phyloP scores from a whole-genome alignment of 78 protist genomes.

The Ministeria vibrans region DNA sequence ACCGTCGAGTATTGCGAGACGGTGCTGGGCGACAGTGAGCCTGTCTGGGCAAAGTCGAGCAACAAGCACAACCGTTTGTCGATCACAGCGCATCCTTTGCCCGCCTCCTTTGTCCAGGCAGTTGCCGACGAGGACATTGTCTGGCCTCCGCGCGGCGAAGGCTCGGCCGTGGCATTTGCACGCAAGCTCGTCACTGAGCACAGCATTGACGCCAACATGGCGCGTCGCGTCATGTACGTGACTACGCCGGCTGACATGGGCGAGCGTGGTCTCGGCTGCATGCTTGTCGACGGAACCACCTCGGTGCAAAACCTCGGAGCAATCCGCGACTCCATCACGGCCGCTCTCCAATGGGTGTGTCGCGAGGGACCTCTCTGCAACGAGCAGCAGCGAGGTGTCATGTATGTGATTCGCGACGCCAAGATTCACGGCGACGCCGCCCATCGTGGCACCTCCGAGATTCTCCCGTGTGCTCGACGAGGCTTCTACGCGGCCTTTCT shows the following conservation, averaged over 20 bases:
- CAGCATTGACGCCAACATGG: too few relatives aligned
- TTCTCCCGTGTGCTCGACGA: neutral
- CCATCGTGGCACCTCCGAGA: neutral
- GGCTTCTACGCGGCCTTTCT: neutral
- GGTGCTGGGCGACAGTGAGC: conserved; percentile 1
- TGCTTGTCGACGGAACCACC: conserved; percentile 51
- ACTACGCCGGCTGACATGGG: too few relatives aligned
- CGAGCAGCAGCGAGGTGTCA: neutral
- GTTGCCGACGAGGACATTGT: too few relatives aligned
- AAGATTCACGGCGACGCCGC: neutral
- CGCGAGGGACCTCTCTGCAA: neutral
- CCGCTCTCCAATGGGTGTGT: neutral
- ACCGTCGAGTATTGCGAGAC: conserved; percentile 50
- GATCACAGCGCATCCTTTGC: conserved; percentile 50
- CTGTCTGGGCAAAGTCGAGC: conserved; percentile 33
- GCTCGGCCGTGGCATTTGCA: too few relatives aligned
- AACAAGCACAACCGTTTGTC: conserved; percentile 68
- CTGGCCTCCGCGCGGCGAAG: conserved; percentile 74
- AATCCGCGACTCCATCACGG: neutral
- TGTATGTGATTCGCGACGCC: neutral
- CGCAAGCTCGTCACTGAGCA: too few relatives aligned
- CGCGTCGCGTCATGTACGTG: too few relatives aligned
- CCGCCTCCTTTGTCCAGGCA: too few relatives aligned
- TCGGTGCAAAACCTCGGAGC: conserved; percentile 29
- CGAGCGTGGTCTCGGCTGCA: too few relatives aligned